A percentile compares a stretch with the other conserved stretches of the same genome.
These are phyloP conservation scores for Macrotyloma uniflorum DNA, from an alignment of 306 rosid genomes.

Conservation along the genomic window DNA sequence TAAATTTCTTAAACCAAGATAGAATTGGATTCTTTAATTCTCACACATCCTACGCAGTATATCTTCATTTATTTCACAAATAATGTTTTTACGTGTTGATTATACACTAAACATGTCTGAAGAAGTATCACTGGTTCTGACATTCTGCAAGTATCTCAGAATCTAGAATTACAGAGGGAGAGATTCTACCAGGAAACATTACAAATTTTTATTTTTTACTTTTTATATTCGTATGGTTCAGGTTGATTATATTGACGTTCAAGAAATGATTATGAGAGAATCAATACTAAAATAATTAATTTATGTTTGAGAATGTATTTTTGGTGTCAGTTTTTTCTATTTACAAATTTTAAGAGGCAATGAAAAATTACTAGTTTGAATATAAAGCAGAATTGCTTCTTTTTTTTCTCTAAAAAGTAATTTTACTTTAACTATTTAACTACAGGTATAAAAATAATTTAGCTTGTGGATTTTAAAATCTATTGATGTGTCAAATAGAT, in stretches of 20 bases:
- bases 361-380: not conserved
- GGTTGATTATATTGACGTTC: not conserved
- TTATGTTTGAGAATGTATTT: not conserved
- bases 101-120: not conserved
- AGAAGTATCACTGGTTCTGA: conserved; percentile 5
- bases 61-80: conserved; percentile 4
- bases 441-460: not conserved
- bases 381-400: not conserved
- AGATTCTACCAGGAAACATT: not conserved
- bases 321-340: not conserved
- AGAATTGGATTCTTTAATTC: conserved; percentile 53
- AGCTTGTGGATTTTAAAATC: not conserved
- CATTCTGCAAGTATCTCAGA: conserved; percentile 18
- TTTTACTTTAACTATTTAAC: not conserved
- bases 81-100: conserved; percentile 17
- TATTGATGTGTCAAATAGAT: not conserved
- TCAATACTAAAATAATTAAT: not conserved
- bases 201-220: too few species aligned
- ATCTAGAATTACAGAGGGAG: not conserved
- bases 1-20: conserved; percentile 33
- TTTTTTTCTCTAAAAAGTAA: not conserved
- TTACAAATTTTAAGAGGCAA: not conserved
- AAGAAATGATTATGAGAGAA: not conserved
- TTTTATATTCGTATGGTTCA: not conserved
- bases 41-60: conserved; percentile 14